Evolutionary conservation across 495 filamentous ascomycete species (phyloP).

Genomic region (Penicillium waksmanii): DNA sequence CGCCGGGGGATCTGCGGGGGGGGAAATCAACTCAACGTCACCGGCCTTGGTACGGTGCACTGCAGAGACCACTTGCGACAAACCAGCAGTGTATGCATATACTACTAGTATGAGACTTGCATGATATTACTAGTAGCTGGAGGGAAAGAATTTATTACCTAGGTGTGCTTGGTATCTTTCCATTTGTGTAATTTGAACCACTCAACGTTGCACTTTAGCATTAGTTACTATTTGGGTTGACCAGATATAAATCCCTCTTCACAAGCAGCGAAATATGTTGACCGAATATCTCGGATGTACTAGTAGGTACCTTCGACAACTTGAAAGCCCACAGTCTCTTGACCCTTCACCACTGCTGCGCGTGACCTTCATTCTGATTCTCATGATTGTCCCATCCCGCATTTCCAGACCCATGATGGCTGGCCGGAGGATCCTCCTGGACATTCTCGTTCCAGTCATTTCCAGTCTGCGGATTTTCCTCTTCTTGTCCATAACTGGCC

Average conservation of each 20-base stretch:
- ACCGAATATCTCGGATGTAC: too few relatives aligned
- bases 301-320: not conserved
- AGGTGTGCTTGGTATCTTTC: too few relatives aligned
- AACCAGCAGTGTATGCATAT: not conserved
- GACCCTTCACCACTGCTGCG: not conserved
- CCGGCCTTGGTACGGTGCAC: conserved; percentile 12
- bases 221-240: too few relatives aligned
- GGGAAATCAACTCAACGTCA: conserved; percentile 27
- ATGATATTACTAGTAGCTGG: too few relatives aligned
- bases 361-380: not conserved
- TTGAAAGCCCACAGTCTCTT: not conserved
- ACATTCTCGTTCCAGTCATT: too few relatives aligned
- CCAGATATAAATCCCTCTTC: too few relatives aligned
- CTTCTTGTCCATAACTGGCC: not conserved
- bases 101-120: not conserved
- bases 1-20: conserved; percentile 33
- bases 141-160: too few relatives aligned
- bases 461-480: too few relatives aligned
- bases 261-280: too few relatives aligned
- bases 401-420: not conserved
- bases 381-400: not conserved
- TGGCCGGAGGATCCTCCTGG: not conserved
- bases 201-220: too few relatives aligned
- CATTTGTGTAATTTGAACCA: too few relatives aligned
- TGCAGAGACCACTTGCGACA: conserved; percentile 2